phyloP scores from a whole-genome alignment of 2,329 filamentous ascomycete species.

The Arachnomyces sp. region DNA sequence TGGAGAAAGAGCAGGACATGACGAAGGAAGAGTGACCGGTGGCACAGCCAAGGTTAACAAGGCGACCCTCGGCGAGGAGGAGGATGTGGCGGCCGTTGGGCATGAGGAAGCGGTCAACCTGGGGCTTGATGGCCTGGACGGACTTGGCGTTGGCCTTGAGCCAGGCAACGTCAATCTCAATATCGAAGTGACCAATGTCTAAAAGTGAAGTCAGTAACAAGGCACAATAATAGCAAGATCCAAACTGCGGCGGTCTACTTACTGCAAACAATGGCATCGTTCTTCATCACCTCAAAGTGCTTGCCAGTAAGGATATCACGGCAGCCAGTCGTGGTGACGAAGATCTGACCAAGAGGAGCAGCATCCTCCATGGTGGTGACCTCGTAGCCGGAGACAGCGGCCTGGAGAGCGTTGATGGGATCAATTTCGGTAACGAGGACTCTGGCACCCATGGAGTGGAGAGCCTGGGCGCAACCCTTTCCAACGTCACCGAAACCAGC shows the following conservation, averaged over 20 bases:
- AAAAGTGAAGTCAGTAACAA: conserved; percentile 14
- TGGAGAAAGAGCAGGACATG: conserved; percentile 99
- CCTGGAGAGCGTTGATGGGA: conserved; percentile 99
- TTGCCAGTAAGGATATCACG: conserved; percentile 87
- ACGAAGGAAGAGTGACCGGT: conserved; percentile 99
- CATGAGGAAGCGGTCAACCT: conserved; percentile 98
- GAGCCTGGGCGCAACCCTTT: conserved; percentile 95
- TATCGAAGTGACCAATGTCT: conserved; percentile 99
- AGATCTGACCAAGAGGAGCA: conserved; percentile 83
- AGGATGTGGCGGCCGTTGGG: conserved; percentile 92
- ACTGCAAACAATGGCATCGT: conserved; percentile 98
- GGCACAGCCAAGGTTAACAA: conserved; percentile 98
- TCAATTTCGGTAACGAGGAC: conserved; percentile 96
- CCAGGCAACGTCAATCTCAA: conserved; percentile 99
- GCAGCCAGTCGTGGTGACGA: conserved; percentile 98
- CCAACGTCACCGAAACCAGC: conserved; percentile 98
- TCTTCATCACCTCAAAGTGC: conserved; percentile 93
- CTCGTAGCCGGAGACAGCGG: conserved; percentile 93
- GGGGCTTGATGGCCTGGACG: conserved; percentile 98
- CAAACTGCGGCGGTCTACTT: conserved; percentile 36
- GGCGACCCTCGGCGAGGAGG: conserved; percentile 94
- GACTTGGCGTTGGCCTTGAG: conserved; percentile 93
- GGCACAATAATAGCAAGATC: background rate
- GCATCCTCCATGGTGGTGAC: conserved; percentile 98
- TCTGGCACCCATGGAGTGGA: conserved; percentile 93